A percentile compares a stretch with the other conserved stretches of the same genome.
phyloP scores from a whole-genome alignment of 2,329 filamentous ascomycete genomes.

The Botrytis galanthina region DNA sequence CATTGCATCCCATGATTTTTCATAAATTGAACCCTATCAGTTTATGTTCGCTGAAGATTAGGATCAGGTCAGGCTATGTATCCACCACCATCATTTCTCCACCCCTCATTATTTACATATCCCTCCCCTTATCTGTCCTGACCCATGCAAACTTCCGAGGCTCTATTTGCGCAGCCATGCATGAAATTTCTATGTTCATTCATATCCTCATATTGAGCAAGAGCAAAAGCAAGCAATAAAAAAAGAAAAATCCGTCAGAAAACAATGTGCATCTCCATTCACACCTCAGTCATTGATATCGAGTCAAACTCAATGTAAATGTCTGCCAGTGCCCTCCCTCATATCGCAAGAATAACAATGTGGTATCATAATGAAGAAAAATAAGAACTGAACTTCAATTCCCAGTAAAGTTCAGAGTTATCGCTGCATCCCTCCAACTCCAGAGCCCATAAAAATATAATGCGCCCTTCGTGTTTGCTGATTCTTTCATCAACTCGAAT shows the following conservation, averaged over 20 bases:
- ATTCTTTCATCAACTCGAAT: not conserved
- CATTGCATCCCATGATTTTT: not conserved
- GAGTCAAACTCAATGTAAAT: not conserved
- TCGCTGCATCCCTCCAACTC: not conserved
- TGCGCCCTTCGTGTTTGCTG: not conserved
- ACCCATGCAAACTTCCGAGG: not conserved
- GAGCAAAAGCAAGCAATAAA: not conserved
- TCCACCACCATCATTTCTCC: not conserved
- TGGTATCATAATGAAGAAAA: constrained; percentile 15
- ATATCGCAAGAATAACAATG: constrained; percentile 10
- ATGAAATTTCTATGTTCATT: not conserved
- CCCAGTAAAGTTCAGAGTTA: not conserved
- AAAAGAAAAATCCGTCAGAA: not conserved
- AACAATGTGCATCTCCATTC: not conserved
- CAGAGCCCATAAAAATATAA: not conserved
- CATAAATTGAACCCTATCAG: not conserved
- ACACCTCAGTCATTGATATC: not conserved
- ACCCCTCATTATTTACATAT: not conserved
- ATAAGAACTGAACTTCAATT: not conserved
- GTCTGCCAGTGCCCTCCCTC: not conserved
- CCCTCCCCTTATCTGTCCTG: not conserved
- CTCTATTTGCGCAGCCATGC: not conserved
- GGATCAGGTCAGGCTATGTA: not conserved
- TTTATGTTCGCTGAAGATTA: not conserved
- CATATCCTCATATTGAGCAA: not conserved